A percentile compares a stretch with the other conserved stretches of the same genome.
Conservation (phyloP, 805 yeast genomes). For the Wickerhamiella slavikovae region DNA sequence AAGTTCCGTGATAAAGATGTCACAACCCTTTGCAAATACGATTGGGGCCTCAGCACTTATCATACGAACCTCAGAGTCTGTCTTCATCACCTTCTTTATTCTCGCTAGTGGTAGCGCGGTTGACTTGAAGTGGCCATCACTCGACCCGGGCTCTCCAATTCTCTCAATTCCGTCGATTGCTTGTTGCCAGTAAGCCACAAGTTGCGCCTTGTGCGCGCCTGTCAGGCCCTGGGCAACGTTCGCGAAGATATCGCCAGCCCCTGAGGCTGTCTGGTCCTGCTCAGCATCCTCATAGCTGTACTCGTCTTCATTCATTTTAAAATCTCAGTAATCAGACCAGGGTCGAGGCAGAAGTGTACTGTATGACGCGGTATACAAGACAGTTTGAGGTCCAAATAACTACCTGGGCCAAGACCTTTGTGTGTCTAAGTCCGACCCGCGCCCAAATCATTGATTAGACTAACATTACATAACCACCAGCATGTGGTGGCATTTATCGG, state of each 20-base stretch:
- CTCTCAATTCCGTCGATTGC: conserved; percentile 76
- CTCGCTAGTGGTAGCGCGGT: conserved; percentile 92
- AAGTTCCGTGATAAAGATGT: conserved; percentile 84
- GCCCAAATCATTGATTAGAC: too few relatives aligned
- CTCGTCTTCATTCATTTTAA: conserved; percentile 1
- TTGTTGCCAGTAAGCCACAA: conserved; percentile 97
- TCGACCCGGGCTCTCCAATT: conserved; percentile 23
- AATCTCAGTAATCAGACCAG: too few relatives aligned
- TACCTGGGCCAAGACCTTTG: too few relatives aligned
- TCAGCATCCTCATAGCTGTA: too few relatives aligned
- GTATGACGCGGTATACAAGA: too few relatives aligned
- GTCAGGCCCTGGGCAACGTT: conserved; percentile 86
- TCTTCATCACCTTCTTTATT: conserved; percentile 93
- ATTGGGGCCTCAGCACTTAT: conserved; percentile 97
- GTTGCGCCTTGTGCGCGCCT: conserved; percentile 64
- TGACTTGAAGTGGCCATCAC: conserved; percentile 76
- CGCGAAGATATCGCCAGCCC: conserved; percentile 41
- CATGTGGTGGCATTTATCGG: too few relatives aligned
- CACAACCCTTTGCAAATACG: conserved; percentile 93
- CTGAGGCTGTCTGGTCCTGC: too few relatives aligned
- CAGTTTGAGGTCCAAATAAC: too few relatives aligned
- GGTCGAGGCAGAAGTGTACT: too few relatives aligned
- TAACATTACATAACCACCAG: too few relatives aligned
- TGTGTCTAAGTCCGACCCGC: too few relatives aligned
- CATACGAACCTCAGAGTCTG: conserved; percentile 94